These are phyloP conservation scores for Immersiporthe knoxdaviesiana DNA, from an alignment of 2,329 filamentous ascomycete genomes.

Conservation along the genomic window DNA sequence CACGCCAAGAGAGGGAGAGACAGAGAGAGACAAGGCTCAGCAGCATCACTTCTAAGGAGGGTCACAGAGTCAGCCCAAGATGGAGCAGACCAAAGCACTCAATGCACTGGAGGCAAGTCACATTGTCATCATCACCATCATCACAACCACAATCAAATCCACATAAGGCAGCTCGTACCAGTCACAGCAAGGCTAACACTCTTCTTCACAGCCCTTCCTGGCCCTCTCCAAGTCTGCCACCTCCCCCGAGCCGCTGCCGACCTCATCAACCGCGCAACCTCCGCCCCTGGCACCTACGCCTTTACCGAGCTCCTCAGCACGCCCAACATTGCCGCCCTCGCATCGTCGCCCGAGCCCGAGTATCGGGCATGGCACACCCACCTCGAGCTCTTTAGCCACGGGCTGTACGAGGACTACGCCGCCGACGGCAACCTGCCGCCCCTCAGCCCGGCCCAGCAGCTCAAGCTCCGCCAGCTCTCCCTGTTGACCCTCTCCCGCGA, in stretches of 20 bases:
- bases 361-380: constrained; percentile 61
- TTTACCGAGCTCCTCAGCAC: constrained; percentile 91
- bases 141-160: not conserved
- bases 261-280: constrained; percentile 84
- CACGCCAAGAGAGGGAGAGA: not conserved
- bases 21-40: not conserved
- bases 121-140: not conserved
- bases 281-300: constrained; percentile 86
- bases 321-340: constrained; percentile 76
- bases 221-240: constrained; percentile 84
- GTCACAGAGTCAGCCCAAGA: constrained; percentile 41
- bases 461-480: constrained; percentile 89
- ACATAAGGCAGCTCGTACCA: not conserved
- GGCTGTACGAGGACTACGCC: constrained; percentile 44
- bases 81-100: constrained; percentile 75
- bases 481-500: constrained; percentile 76
- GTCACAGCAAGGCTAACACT: not conserved
- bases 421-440: constrained; percentile 59
- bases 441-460: constrained; percentile 71
- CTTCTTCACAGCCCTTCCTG: constrained; percentile 76
- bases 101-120: constrained; percentile 63
- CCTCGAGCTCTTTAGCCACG: constrained; percentile 89
- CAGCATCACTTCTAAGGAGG: not conserved
- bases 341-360: constrained; percentile 59
- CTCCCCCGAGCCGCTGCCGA: constrained; percentile 84